Evolutionary conservation across 257 asterid genomes (phyloP), one percentile per base, ranked within the genome.

Genomic region (Solanum megistacrolobum): DNA sequence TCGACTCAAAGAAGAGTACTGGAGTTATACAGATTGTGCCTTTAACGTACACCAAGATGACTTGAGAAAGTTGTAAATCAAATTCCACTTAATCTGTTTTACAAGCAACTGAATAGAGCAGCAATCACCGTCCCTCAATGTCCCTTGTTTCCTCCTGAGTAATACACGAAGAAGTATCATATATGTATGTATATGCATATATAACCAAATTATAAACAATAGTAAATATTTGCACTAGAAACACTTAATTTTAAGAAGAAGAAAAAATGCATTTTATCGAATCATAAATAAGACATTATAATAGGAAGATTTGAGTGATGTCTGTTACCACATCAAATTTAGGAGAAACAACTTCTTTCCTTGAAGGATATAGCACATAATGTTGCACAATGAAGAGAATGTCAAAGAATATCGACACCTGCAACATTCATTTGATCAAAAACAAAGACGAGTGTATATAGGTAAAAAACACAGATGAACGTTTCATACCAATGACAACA

Each of bases 381-480:
- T 95, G 98, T 93, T 96, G 99, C 89, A 96, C 76, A 69, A 96
- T 96, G 92, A 96, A 95, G 69, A 96, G 94, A 86, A 96, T 84
- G 91, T 96, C 98, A 84, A 96, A 95, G 89, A 92, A 91, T 65
- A 97, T 84, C 1, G 98, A 95, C 75, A 96, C 98, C 99, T 96
- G 92, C 88, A 90, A 83, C 29, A 75, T 27, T 81, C 81, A 87
- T 73, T n/a, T 83, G 23, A 35, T 38, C 72, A 74, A 68, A 52
- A 29, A 29, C 83, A 68, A 81, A 66, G 72, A 25, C 8, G 13
- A 76, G 14, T 6, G 73, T n/a, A 78, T 6, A 62, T 9, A 48
- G 18, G 23, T 13, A n/a, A 41, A 79, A 62, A 85, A 20, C 12
- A 27, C 58, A 69, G 76, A 14, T 10, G 36, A 86, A 32, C 10